phyloP scores from a whole-genome alignment of 1,284 basidiomycete species.

The Wolfiporia cocos region DNA sequence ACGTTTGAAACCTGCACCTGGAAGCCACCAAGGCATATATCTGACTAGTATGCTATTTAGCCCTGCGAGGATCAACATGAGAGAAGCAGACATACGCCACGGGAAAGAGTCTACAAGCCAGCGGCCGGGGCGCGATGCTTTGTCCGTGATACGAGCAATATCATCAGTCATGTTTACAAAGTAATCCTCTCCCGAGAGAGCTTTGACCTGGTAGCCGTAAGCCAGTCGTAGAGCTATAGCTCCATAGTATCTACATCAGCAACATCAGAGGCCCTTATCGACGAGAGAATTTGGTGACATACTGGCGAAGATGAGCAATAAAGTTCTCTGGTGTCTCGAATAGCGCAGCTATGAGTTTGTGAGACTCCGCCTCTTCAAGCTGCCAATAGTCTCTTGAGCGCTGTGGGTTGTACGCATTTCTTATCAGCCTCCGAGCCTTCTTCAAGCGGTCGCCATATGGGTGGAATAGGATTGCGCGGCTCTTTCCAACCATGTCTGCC shows the following conservation, averaged over 20 bases:
- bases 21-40: conserved; percentile 6
- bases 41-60: neutral
- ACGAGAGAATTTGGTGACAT: neutral
- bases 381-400: conserved; percentile 2
- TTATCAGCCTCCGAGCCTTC: conserved; percentile 1
- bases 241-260: conserved; percentile 4
- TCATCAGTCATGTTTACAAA: conserved; percentile 10
- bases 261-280: neutral
- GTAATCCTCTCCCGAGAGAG: conserved; percentile 4
- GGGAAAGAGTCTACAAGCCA: conserved; percentile 14
- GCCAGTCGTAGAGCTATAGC: conserved; percentile 9
- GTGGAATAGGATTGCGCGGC: conserved; percentile 1
- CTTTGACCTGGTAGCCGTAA: conserved; percentile 8
- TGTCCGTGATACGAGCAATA: conserved; percentile 6
- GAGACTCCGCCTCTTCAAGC: neutral
- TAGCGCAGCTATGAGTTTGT: neutral
- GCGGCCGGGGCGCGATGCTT: conserved; percentile 8
- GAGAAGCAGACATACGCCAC: neutral
- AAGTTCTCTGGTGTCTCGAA: conserved; percentile 2
- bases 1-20: conserved; percentile 6
- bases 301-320: conserved; percentile 2
- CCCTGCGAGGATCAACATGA: neutral
- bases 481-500: conserved; percentile 3
- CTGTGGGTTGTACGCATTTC: neutral
- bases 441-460: conserved; percentile 1